phyloP scores from a whole-genome alignment of 352 stramenopile genomes.

The Peronospora belbahrii region DNA sequence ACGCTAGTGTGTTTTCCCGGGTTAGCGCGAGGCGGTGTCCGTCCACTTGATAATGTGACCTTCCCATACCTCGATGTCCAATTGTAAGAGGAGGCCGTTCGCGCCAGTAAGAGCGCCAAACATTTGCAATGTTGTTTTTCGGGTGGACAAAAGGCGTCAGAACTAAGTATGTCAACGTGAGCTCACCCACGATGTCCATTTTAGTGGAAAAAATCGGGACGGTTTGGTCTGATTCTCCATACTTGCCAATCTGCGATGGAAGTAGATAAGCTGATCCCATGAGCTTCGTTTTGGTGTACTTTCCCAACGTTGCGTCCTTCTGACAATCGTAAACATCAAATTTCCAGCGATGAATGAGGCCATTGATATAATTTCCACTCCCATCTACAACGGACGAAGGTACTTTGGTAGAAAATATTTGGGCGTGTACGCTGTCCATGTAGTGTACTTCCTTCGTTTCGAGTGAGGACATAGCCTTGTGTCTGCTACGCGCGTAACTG shows the following conservation, averaged over 20 bases:
- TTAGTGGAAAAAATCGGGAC: conserved; percentile 37
- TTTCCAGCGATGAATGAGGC: conserved; percentile 28
- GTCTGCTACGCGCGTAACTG: conserved; percentile 31
- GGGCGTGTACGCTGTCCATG: conserved; percentile 32
- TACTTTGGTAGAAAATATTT: conserved; percentile 47
- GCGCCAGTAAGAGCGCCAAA: conserved; percentile 66
- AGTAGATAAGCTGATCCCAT: conserved; percentile 38
- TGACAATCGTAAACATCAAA: conserved; percentile 34
- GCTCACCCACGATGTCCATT: conserved; percentile 33
- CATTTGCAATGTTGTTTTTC: conserved; percentile 43
- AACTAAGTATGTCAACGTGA: conserved; percentile 44
- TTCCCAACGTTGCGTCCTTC: conserved; percentile 8
- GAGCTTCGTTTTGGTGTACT: conserved; percentile 13
- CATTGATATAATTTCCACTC: conserved; percentile 1
- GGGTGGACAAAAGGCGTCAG: conserved; percentile 47
- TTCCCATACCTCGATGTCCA: conserved; percentile 70
- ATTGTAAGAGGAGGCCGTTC: conserved; percentile 46
- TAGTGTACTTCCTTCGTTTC: conserved; percentile 16
- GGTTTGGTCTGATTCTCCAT: conserved; percentile 47
- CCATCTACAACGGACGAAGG: conserved; percentile 23
- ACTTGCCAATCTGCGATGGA: conserved; percentile 37
- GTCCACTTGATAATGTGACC: conserved; percentile 63
- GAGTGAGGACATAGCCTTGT: conserved; percentile 3
- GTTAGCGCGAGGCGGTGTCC: conserved; percentile 50
- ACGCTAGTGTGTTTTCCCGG: conserved; percentile 70